Conservation (phyloP, 148 eudicot genomes). For the Silene conica region DNA sequence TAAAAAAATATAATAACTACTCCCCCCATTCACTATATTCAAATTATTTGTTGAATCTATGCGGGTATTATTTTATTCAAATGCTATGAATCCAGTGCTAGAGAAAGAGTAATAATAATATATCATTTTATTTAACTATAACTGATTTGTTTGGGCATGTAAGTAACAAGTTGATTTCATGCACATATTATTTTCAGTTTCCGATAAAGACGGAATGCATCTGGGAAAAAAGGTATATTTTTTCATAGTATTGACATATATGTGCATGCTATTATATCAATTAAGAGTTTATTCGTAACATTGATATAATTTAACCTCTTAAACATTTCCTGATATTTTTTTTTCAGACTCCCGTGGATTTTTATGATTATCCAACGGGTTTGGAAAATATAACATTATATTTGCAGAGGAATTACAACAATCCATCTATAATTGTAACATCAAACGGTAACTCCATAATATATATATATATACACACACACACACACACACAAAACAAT, state of each 20-base stretch:
- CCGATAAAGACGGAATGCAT: background rate
- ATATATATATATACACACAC: too few relatives aligned
- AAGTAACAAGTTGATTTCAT: too few relatives aligned
- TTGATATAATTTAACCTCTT: background rate
- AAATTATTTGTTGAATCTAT: too few relatives aligned
- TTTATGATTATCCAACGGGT: slow-evolving; percentile 8
- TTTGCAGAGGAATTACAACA: background rate
- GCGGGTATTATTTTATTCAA: too few relatives aligned
- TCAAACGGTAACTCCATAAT: slow-evolving; percentile 4
- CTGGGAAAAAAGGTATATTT: slow-evolving; percentile 9
- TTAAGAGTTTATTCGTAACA: background rate
- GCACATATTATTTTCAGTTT: background rate
- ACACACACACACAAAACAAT: background rate
- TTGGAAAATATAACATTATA: background rate
- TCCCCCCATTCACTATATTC: too few relatives aligned
- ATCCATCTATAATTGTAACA: slow-evolving; percentile 1
- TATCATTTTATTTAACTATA: too few relatives aligned
- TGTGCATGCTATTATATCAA: background rate
- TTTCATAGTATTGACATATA: background rate
- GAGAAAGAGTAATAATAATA: too few relatives aligned
- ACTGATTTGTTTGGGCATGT: too few relatives aligned
- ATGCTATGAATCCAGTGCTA: too few relatives aligned
- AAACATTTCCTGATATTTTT: background rate
- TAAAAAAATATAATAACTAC: too few relatives aligned
- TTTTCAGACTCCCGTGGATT: background rate